These are phyloP conservation scores for Aspergillus sclerotioniger DNA, from an alignment of 495 filamentous ascomycete genomes.

Conservation along the genomic window DNA sequence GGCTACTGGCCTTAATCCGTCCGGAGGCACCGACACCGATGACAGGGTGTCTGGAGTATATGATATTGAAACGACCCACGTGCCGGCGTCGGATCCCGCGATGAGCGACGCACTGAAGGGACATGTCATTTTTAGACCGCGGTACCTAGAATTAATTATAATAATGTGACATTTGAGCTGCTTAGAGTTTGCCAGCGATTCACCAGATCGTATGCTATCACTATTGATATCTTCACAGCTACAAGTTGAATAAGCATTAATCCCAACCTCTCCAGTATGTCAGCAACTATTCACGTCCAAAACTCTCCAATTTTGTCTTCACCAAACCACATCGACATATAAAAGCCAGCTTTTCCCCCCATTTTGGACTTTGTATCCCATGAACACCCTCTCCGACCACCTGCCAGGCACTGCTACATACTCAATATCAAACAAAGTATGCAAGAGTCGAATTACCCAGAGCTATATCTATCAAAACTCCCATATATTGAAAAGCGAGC, in stretches of 20 bases:
- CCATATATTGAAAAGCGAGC: too few relatives aligned
- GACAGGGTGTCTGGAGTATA: conserved; percentile 12
- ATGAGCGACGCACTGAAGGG: conserved; percentile 9
- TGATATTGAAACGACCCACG: conserved; percentile 19
- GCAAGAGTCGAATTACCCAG: too few relatives aligned
- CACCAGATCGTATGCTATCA: background rate
- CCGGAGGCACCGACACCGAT: background rate
- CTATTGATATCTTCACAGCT: background rate
- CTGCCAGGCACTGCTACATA: too few relatives aligned
- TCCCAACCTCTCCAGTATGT: background rate
- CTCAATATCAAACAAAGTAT: too few relatives aligned
- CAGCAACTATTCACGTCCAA: background rate
- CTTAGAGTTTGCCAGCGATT: background rate
- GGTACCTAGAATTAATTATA: conserved; percentile 23
- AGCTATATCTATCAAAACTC: too few relatives aligned
- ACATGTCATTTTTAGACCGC: conserved; percentile 21
- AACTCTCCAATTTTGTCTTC: background rate
- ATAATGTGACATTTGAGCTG: conserved; percentile 17
- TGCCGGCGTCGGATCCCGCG: background rate
- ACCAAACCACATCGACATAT: background rate
- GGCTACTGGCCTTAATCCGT: background rate
- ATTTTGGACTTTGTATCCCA: too few relatives aligned
- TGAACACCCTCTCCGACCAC: too few relatives aligned
- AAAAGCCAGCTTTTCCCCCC: too few relatives aligned
- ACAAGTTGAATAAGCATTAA: background rate